Conservation (phyloP, 139 green algal species). For the Coccomyxa sp. region DNA sequence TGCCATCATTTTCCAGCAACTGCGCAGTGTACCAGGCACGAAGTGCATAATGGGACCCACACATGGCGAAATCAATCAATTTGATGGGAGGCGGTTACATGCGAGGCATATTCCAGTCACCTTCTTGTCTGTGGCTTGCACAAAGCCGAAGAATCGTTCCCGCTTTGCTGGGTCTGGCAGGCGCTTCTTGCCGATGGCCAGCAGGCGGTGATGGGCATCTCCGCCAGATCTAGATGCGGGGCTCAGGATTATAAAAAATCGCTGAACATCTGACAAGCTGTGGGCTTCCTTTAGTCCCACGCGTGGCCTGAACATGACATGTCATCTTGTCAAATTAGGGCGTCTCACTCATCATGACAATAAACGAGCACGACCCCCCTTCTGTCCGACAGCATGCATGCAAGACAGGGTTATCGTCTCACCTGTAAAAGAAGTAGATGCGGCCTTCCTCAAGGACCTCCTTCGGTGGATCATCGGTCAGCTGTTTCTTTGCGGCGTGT, state of each 20-base stretch:
- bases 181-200: conserved; percentile 4
- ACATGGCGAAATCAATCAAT: too few species aligned
- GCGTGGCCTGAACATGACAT: background rate
- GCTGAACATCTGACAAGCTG: background rate
- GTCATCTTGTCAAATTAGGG: background rate
- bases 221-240: background rate
- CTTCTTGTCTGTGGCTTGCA: background rate
- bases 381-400: background rate
- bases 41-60: too few species aligned
- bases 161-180: background rate
- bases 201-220: background rate
- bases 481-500: background rate
- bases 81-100: too few species aligned
- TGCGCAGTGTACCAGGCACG: too few species aligned
- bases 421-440: conserved; percentile 1
- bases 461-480: background rate
- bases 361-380: too few species aligned
- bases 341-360: too few species aligned
- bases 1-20: too few species aligned
- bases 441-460: background rate
- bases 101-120: background rate
- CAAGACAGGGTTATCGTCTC: background rate
- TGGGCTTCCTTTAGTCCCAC: background rate
- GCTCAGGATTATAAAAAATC: conserved; percentile 3
- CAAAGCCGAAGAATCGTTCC: background rate